Conservation (phyloP, 192 early-diverging fungal genomes). For the Linnemannia schmuckeri region DNA sequence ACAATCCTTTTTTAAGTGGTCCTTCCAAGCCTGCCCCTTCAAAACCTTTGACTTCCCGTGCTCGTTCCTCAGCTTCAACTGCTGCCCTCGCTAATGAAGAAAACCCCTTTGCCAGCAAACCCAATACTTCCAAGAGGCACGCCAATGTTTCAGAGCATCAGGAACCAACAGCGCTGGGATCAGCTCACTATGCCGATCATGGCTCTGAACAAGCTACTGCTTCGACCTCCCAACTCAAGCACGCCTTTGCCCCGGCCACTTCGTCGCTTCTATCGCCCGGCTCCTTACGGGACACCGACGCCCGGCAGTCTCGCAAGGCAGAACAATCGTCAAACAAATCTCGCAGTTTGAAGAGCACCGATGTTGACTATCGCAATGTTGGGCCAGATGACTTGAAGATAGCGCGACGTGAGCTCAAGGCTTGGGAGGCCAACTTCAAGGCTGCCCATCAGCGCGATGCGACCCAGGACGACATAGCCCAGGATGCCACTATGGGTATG, state of each 20-base stretch:
- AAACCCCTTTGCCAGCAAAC: slow-evolving; percentile 26
- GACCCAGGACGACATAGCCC: slow-evolving; percentile 46
- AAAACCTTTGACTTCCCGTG: neutral
- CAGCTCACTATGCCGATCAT: neutral
- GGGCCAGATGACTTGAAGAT: slow-evolving; percentile 28
- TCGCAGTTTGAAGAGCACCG: neutral
- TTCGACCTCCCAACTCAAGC: neutral
- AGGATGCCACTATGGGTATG: slow-evolving; percentile 41
- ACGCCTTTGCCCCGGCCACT: neutral
- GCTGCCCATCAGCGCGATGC: slow-evolving; percentile 25
- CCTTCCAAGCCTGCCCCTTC: neutral
- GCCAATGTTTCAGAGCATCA: neutral
- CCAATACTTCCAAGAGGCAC: neutral
- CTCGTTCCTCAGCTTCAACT: neutral
- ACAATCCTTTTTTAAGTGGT: slow-evolving; percentile 11
- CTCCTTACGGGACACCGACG: neutral
- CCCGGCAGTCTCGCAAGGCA: neutral
- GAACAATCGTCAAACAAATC: neutral
- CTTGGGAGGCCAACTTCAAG: slow-evolving; percentile 44
- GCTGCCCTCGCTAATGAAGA: neutral
- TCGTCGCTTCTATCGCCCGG: slow-evolving; percentile 1
- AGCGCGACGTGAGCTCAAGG: slow-evolving; percentile 37
- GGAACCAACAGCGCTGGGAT: neutral
- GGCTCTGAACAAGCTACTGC: neutral
- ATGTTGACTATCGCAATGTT: slow-evolving; percentile 2